phyloP scores from a whole-genome alignment of 768 basidiomycete species.

The Agrocybe praecox region DNA sequence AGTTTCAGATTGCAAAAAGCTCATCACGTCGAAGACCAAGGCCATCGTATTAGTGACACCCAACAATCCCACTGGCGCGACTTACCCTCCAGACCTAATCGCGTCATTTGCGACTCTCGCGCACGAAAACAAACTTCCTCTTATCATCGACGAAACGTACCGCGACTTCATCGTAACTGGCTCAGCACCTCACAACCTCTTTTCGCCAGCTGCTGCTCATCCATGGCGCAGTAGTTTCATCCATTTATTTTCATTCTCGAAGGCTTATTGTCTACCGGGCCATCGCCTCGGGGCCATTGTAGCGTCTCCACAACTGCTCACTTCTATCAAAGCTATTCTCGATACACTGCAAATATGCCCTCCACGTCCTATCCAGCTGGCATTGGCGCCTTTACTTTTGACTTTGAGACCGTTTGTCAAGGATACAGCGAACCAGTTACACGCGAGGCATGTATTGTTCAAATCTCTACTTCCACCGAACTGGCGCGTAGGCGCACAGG shows the following conservation, averaged over 20 bases:
- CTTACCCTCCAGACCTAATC: slow-evolving; percentile 61
- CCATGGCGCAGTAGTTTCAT: slow-evolving; percentile 65
- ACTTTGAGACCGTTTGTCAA: slow-evolving; percentile 54
- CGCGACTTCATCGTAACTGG: slow-evolving; percentile 67
- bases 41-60: slow-evolving; percentile 79
- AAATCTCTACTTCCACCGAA: slow-evolving; percentile 40
- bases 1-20: slow-evolving; percentile 41
- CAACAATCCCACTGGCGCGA: slow-evolving; percentile 82
- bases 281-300: slow-evolving; percentile 77
- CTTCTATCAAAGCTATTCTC: slow-evolving; percentile 52
- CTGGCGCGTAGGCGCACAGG: slow-evolving; percentile 68
- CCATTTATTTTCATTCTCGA: slow-evolving; percentile 81
- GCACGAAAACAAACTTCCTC: slow-evolving; percentile 50
- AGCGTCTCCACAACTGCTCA: slow-evolving; percentile 57
- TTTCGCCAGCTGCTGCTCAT: slow-evolving; percentile 41
- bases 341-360: slow-evolving; percentile 85
- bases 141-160: slow-evolving; percentile 90
- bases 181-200: slow-evolving; percentile 60
- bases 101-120: slow-evolving; percentile 64
- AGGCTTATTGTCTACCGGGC: slow-evolving; percentile 80
- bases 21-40: slow-evolving; percentile 61
- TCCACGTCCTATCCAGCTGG: slow-evolving; percentile 72
- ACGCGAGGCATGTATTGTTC: slow-evolving; percentile 60
- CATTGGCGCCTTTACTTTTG: slow-evolving; percentile 58
- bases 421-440: slow-evolving; percentile 49